Base-by-base conservation (phyloP, 305 asterid genomes). In the Fraxinus floribunda region DNA sequence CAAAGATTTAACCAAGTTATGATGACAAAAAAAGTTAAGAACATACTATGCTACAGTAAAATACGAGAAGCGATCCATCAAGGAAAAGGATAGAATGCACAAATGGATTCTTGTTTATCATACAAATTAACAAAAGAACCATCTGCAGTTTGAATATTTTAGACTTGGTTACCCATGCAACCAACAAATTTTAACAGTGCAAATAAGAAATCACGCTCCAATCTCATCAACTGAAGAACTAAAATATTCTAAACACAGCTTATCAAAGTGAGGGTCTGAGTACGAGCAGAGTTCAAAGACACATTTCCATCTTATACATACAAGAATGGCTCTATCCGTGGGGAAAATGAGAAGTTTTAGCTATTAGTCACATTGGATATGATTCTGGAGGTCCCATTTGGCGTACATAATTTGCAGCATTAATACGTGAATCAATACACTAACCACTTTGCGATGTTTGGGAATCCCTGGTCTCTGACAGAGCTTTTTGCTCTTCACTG, bases 401-500 rank as follows among this genome's bases (percentile, higher is more conserved):
- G 26, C 66, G 2, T 18, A 26, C 30, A 39, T 73, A 79, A 76
- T 49, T 77, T 41, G 75, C 57, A 36, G 15, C 41, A 32, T 10
- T 73, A 44, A 79, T n/a, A 83, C 62, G 60, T 39, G 64, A 74
- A 73, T 55, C 70, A 79, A 71, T 74, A 82, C 34, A 89, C 97
- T 83, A 82, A 89, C 95, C 94, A 91, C 89, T 90, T 78, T 87
- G 93, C 24, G 91, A 77, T 38, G 85, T 30, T 79, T 90, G 94
- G 77, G 89, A 83, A 77, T 91, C 94, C 82, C 62, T 87, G 84
- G 91, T 75, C 82, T 87, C 93, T 82, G 92, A 80, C 85, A 92
- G 86, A 76, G 91, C 91, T 86, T 91, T 93, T 86, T 92, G 91
- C 93, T 94, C 98, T 86, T 90, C 93, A 86, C 86, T 44, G 77